A percentile compares a stretch with the other conserved stretches of the same genome.
Evolutionary conservation across 2,329 filamentous ascomycete genomes (phyloP).

Genomic region (Colletotrichum simmondsii): DNA sequence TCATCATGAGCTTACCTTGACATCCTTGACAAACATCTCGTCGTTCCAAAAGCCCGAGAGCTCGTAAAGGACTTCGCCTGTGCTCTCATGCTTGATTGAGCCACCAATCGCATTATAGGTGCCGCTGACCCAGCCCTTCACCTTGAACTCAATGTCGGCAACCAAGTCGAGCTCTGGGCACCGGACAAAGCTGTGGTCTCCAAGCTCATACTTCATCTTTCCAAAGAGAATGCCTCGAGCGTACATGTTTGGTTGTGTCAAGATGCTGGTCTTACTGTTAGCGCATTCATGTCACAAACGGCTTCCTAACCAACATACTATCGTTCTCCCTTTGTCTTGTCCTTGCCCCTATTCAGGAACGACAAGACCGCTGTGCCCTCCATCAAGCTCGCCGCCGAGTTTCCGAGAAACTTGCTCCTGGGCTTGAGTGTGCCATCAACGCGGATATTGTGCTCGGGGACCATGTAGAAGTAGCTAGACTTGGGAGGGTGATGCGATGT

Average conservation of each 20-base stretch:
- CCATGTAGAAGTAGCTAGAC: constrained; percentile 99
- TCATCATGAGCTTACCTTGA: constrained; percentile 66
- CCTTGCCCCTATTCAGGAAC: constrained; percentile 79
- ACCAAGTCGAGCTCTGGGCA: constrained; percentile 89
- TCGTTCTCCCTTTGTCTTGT: constrained; percentile 77
- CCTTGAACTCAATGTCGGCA: constrained; percentile 97
- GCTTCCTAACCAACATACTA: constrained; percentile 72
- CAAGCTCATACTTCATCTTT: constrained; percentile 99
- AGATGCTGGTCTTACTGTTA: constrained; percentile 67
- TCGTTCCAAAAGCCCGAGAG: constrained; percentile 93
- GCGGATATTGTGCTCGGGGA: constrained; percentile 90
- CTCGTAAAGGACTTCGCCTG: constrained; percentile 89
- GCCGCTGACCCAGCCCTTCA: constrained; percentile 95
- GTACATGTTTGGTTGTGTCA: constrained; percentile 99
- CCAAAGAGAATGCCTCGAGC: constrained; percentile 96
- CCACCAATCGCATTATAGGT: constrained; percentile 97
- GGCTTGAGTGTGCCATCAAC: constrained; percentile 97
- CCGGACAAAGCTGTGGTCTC: constrained; percentile 91
- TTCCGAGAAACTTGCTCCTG: constrained; percentile 93
- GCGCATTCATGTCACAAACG: background rate
- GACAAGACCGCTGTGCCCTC: constrained; percentile 92
- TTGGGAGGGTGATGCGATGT: constrained; percentile 98
- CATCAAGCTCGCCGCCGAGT: constrained; percentile 98
- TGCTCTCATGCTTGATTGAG: constrained; percentile 87
- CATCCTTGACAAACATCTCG: constrained; percentile 91